These are phyloP conservation scores for Oryza officinalis DNA, from an alignment of 176 grass and related monocot species.

Conservation along the genomic window DNA sequence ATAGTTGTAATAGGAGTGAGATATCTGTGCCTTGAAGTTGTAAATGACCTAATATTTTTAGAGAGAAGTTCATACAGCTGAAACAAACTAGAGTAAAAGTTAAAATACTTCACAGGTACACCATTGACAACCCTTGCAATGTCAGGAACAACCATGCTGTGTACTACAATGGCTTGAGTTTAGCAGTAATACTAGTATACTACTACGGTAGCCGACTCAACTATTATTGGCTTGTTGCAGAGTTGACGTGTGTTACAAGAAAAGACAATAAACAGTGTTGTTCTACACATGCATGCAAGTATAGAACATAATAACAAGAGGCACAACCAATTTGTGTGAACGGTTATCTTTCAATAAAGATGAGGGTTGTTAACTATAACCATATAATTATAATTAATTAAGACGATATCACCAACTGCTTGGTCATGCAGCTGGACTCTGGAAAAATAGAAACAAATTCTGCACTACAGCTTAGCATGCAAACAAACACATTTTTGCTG, in stretches of 20 bases:
- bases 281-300: neutral
- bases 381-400: neutral
- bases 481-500: neutral
- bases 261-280: neutral
- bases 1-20: neutral
- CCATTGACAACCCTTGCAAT: neutral
- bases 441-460: neutral
- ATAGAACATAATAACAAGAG: slow-evolving; percentile 26
- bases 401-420: slow-evolving; percentile 27
- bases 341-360: neutral
- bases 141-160: neutral
- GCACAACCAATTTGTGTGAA: neutral
- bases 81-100: neutral
- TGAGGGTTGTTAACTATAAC: slow-evolving; percentile 5
- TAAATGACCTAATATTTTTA: slow-evolving; percentile 2
- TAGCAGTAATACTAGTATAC: neutral
- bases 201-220: neutral
- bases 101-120: neutral
- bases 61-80: neutral
- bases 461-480: neutral
- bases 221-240: neutral
- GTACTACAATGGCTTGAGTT: neutral
- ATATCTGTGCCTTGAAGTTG: neutral
- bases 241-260: neutral
- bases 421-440: slow-evolving; percentile 25